Base-by-base conservation (phyloP, 306 rosid species). In the Luffa acutangula region DNA sequence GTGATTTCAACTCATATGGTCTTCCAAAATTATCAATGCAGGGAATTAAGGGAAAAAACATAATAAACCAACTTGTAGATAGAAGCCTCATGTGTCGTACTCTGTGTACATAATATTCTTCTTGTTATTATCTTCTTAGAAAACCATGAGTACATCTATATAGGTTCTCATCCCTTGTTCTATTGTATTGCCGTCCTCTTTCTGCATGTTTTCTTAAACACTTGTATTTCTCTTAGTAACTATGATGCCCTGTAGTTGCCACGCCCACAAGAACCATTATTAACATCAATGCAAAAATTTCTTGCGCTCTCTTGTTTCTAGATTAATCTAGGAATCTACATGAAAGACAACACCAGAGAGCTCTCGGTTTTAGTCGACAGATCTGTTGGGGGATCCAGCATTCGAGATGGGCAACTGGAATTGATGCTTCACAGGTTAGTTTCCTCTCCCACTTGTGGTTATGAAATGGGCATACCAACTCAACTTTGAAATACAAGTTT, bases 351-450 rank as follows among this genome's bases (percentile, higher is more conserved):
- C 75, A 80, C 31, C 69, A 80, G 81, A 9, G 88, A 85, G 78
- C 80, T 85, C 59, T 85, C 88, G 25, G 78, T 85, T 15, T 54
- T 85, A 81, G 86, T 85, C 9, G 88, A 85, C 81, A 85, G 86
- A 42, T 81, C 88, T 6, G 82, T 85, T 56, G 88, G 86, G 39
- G 88, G 88, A 70, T 39, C 85, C 59, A 85, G 88, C 82, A 71
- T 82, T 62, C 77, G 80, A 57, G 88, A 85, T 82, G 88, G 88
- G 48, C 88, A 85, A 76, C 78, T 85, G 48, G 88, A 85, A 79
- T 79, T 85, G 78, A 85, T 85, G 88, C 88, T 85, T 64, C 88
- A 85, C 74, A 85, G 88, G 88, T 85, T 70, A n/a, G 46, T 42
- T 43, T 66, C 14, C 49, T 39, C 48, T 70, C 17, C 76, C 45